These are phyloP conservation scores for Geotrichum histeridarum DNA, from an alignment of 1,139 yeast genomes.

Conservation along the genomic window DNA sequence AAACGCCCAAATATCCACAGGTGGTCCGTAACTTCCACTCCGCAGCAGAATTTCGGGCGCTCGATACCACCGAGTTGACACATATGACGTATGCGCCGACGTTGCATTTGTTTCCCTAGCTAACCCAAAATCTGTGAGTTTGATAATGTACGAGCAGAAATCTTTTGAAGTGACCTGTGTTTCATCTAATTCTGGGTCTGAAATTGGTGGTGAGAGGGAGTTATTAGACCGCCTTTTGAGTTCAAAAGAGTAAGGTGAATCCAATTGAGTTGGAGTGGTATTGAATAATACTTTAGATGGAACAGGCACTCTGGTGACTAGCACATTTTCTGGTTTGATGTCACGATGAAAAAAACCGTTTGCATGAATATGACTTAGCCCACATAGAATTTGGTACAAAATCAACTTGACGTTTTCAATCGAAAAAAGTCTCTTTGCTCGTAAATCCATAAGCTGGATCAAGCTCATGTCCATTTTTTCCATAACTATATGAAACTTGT, in stretches of 20 bases:
- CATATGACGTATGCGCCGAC: slow-evolving; percentile 62
- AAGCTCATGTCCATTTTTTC: slow-evolving; percentile 82
- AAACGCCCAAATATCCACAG: slow-evolving; percentile 93
- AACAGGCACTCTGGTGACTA: slow-evolving; percentile 43
- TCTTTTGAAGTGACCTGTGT: slow-evolving; percentile 35
- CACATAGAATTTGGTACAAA: slow-evolving; percentile 61
- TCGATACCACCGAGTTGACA: slow-evolving; percentile 94
- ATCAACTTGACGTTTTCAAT: slow-evolving; percentile 59
- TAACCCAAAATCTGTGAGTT: slow-evolving; percentile 88
- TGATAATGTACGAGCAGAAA: slow-evolving; percentile 50
- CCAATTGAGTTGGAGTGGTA: background rate
- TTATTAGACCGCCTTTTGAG: background rate
- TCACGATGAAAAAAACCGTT: slow-evolving; percentile 81
- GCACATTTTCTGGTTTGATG: slow-evolving; percentile 85
- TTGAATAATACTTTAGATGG: slow-evolving; percentile 11
- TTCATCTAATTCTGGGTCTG: background rate
- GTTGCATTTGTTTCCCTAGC: slow-evolving; percentile 59
- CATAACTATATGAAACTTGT: slow-evolving; percentile 75
- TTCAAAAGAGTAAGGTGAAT: background rate
- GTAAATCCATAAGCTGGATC: slow-evolving; percentile 46
- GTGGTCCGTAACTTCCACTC: slow-evolving; percentile 58
- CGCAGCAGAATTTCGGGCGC: slow-evolving; percentile 86
- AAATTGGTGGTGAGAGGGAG: background rate
- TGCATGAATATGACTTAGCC: slow-evolving; percentile 75
- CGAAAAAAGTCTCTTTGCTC: slow-evolving; percentile 51